Percentiles rank a stretch among this genome's conserved stretches.
phyloP scores from a whole-genome alignment of 2,329 filamentous ascomycete genomes.

The Pleomassaria siparia region DNA sequence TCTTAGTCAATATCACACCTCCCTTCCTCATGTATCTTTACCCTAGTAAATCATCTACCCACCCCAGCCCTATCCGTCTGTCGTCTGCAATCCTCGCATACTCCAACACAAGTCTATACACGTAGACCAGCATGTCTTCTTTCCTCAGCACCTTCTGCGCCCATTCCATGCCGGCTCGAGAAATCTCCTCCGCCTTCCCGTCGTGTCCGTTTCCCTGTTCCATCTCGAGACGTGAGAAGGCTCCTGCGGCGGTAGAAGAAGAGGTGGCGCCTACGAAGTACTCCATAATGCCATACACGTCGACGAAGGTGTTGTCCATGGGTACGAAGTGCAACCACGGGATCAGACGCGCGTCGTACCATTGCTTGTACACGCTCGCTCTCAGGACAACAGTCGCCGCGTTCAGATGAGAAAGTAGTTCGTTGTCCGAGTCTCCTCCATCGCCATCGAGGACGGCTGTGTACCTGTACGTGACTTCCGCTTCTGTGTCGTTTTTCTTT shows the following conservation, averaged over 20 bases:
- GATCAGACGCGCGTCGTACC: constrained; percentile 70
- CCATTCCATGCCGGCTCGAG: constrained; percentile 66
- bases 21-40: neutral
- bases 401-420: constrained; percentile 54
- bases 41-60: constrained; percentile 37
- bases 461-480: constrained; percentile 22
- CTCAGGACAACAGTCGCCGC: constrained; percentile 72
- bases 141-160: constrained; percentile 66
- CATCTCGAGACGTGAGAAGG: neutral
- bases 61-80: constrained; percentile 44
- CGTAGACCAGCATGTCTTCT: constrained; percentile 75
- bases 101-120: constrained; percentile 58
- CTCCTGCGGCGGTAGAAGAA: neutral
- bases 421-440: constrained; percentile 16
- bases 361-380: constrained; percentile 74
- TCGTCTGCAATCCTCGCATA: constrained; percentile 48
- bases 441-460: constrained; percentile 71
- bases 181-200: constrained; percentile 63
- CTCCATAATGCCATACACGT: constrained; percentile 67
- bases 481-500: neutral
- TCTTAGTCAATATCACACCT: neutral
- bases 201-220: constrained; percentile 50
- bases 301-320: constrained; percentile 72
- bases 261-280: constrained; percentile 64
- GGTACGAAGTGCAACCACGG: constrained; percentile 81